A percentile compares a stretch with the other conserved stretches of the same genome.
Conservation (phyloP, 768 basidiomycete genomes). For the Russula griseocarnosa region DNA sequence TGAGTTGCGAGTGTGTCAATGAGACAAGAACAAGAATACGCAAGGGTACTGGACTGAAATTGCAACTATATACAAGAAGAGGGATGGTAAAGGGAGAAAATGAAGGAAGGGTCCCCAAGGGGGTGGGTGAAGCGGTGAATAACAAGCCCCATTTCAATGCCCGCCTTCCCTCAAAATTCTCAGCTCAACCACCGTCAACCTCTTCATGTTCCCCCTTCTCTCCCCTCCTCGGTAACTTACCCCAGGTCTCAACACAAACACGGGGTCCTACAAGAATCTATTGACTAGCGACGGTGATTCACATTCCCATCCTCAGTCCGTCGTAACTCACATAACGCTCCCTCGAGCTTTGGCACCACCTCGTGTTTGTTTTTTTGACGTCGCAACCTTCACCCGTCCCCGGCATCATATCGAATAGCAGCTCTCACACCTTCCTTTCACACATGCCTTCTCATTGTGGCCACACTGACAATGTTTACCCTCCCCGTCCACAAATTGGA, state of each 20-base stretch:
- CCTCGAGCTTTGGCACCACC: background rate
- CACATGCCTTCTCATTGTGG: background rate
- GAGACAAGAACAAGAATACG: slow-evolving; percentile 16
- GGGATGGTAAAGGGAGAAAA: background rate
- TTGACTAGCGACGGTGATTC: background rate
- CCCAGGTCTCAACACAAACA: background rate
- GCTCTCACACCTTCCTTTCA: too few relatives aligned
- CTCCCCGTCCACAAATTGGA: background rate
- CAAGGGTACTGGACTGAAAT: background rate
- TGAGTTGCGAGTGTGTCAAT: background rate
- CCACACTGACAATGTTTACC: background rate
- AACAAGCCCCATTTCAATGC: slow-evolving; percentile 17
- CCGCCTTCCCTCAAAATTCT: slow-evolving; percentile 9
- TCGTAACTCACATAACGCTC: background rate
- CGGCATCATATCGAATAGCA: background rate
- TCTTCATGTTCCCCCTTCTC: background rate
- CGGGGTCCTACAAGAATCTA: background rate
- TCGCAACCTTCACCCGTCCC: background rate
- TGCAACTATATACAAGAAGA: background rate
- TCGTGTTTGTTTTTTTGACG: background rate
- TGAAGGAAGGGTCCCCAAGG: background rate
- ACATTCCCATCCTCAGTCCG: background rate
- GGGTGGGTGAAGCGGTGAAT: background rate
- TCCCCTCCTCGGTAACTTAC: background rate
- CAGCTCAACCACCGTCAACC: too few relatives aligned